Percentiles rank a stretch among this genome's conserved stretches.
Conservation (phyloP, 2,329 filamentous ascomycete genomes). For the Colletotrichum ledebouriae region DNA sequence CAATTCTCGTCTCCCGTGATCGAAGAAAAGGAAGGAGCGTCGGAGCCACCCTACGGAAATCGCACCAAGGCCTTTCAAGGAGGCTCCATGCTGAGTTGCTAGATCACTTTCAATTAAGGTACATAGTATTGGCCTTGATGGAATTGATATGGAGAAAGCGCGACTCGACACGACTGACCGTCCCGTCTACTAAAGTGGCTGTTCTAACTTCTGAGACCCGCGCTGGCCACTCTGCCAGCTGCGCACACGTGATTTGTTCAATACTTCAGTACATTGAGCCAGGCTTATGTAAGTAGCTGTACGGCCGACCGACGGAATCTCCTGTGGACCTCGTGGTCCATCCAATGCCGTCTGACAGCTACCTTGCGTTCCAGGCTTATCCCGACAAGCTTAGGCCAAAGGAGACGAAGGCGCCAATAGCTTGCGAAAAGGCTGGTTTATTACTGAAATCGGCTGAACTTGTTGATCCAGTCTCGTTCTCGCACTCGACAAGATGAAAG, state of each 20-base stretch:
- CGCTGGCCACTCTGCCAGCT: neutral
- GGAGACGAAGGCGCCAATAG: neutral
- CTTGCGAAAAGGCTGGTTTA: neutral
- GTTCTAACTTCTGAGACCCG: conserved; percentile 23
- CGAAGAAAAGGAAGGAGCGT: conserved; percentile 17
- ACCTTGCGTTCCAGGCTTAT: conserved; percentile 12
- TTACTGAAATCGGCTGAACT: conserved; percentile 6
- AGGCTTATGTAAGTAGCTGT: conserved; percentile 1
- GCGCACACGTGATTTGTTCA: conserved; percentile 8
- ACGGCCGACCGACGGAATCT: neutral
- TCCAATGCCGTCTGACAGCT: conserved; percentile 21
- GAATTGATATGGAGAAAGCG: conserved; percentile 20
- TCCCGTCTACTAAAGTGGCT: conserved; percentile 25
- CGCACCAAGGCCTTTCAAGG: conserved; percentile 27
- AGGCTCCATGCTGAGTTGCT: conserved; percentile 37
- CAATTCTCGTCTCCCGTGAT: neutral
- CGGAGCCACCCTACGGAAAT: conserved; percentile 36
- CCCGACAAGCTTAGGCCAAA: neutral
- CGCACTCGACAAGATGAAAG: neutral
- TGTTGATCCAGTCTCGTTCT: conserved; percentile 1
- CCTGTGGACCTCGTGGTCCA: conserved; percentile 14
- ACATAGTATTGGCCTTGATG: conserved; percentile 32
- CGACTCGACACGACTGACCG: conserved; percentile 33
- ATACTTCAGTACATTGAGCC: too few species aligned
- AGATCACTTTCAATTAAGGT: conserved; percentile 12